These are phyloP conservation scores for Cercospora zeina DNA, from an alignment of 2,329 filamentous ascomycete species.

Conservation along the genomic window DNA sequence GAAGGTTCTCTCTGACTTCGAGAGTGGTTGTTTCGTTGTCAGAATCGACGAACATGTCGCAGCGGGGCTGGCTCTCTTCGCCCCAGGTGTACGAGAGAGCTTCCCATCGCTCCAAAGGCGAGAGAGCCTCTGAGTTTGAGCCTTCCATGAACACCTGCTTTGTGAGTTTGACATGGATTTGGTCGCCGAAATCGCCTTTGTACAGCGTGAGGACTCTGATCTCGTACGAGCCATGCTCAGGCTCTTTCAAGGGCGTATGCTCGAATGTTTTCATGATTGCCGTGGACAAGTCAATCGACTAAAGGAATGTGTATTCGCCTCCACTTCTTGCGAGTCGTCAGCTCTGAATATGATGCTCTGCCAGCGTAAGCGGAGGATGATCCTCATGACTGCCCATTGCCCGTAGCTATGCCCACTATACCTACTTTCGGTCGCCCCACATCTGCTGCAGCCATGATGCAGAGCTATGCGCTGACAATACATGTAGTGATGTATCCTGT, in stretches of 20 bases:
- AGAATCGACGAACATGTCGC: background rate
- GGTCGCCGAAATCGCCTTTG: background rate
- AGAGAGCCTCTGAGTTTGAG: background rate
- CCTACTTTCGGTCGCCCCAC: background rate
- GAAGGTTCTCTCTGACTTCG: conserved; percentile 13
- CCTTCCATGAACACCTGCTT: background rate
- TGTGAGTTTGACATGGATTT: background rate
- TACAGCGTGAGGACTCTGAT: background rate
- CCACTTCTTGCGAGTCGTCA: background rate
- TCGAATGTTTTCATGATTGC: background rate
- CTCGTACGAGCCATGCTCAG: background rate
- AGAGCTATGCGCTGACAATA: background rate
- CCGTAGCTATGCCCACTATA: background rate
- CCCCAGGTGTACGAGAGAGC: conserved; percentile 1
- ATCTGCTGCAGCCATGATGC: background rate
- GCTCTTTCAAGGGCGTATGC: background rate
- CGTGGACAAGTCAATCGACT: background rate
- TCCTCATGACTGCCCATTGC: background rate
- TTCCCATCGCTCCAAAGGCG: background rate
- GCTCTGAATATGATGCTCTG: background rate
- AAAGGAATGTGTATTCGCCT: background rate
- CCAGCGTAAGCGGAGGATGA: background rate
- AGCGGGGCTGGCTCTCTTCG: background rate
- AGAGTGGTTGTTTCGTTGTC: background rate
- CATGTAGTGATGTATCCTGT: background rate